Conservation (phyloP, 352 stramenopile species). For the Thalassiosira mediterranea region DNA sequence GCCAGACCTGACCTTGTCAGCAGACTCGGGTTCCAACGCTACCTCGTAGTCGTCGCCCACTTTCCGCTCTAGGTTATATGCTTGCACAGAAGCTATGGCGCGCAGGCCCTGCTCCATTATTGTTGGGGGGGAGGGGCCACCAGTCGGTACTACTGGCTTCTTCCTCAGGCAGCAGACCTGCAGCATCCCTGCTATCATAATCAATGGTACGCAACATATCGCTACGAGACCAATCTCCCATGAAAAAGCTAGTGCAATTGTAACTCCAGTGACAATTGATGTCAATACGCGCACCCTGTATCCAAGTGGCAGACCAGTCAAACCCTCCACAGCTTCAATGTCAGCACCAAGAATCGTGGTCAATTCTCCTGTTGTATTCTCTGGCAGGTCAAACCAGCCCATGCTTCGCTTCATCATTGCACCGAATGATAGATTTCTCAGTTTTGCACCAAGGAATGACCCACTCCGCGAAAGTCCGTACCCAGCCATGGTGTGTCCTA, state of each 20-base stretch:
- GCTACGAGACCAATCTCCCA: conserved; percentile 74
- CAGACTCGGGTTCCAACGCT: conserved; percentile 35
- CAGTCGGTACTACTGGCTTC: conserved; percentile 52
- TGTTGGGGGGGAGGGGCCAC: conserved; percentile 45
- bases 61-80: conserved; percentile 52
- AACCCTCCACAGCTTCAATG: conserved; percentile 33
- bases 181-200: conserved; percentile 62
- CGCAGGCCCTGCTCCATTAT: conserved; percentile 52
- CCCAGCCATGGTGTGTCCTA: conserved; percentile 52
- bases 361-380: conserved; percentile 46
- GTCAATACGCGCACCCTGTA: conserved; percentile 40
- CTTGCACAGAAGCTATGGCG: conserved; percentile 51
- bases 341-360: conserved; percentile 42
- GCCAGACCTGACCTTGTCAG: conserved; percentile 40
- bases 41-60: conserved; percentile 47
- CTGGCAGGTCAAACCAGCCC: conserved; percentile 56
- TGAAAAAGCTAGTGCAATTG: conserved; percentile 62
- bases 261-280: conserved; percentile 39
- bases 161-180: conserved; percentile 62
- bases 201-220: conserved; percentile 77
- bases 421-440: conserved; percentile 40
- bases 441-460: conserved; percentile 30
- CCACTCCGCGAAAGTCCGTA: conserved; percentile 42
- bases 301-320: conserved; percentile 37
- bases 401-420: conserved; percentile 41